These are phyloP conservation scores for Penicillium sp. DNA, from an alignment of 2,329 filamentous ascomycete species.

Conservation along the genomic window DNA sequence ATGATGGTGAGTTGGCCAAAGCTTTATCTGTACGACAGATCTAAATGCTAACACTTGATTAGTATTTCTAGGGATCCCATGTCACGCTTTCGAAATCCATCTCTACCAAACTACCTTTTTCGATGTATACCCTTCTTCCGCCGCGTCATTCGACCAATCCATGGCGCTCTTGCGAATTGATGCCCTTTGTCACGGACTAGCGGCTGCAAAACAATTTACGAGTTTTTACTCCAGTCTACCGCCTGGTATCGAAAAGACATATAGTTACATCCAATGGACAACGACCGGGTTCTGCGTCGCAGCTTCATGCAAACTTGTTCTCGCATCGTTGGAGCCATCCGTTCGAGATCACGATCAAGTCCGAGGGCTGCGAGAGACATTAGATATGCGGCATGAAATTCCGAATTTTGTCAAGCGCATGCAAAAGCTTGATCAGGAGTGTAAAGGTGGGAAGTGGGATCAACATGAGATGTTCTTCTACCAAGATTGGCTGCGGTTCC, in stretches of 20 bases:
- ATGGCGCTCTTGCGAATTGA: slow-evolving; percentile 2
- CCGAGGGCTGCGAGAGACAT: slow-evolving; percentile 3
- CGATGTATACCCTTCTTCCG: slow-evolving; percentile 9
- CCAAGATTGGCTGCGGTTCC: slow-evolving; percentile 7
- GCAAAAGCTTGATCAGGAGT: not conserved
- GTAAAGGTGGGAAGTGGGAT: slow-evolving; percentile 10
- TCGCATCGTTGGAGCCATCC: slow-evolving; percentile 9
- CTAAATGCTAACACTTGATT: not conserved
- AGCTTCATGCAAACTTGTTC: slow-evolving; percentile 12
- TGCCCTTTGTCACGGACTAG: slow-evolving; percentile 9
- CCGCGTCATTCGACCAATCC: not conserved
- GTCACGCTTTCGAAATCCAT: slow-evolving; percentile 8
- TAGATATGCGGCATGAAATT: slow-evolving; percentile 1
- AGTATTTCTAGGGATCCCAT: slow-evolving; percentile 3
- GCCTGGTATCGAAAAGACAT: slow-evolving; percentile 5
- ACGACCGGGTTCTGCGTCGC: slow-evolving; percentile 8
- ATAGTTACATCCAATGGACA: slow-evolving; percentile 10
- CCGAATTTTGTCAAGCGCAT: not conserved
- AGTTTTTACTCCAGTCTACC: slow-evolving; percentile 5
- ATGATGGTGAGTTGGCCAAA: slow-evolving; percentile 5
- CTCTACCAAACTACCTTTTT: slow-evolving; percentile 12
- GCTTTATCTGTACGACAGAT: not conserved
- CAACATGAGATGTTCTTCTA: slow-evolving; percentile 7
- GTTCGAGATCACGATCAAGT: slow-evolving; percentile 8
- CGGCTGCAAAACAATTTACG: slow-evolving; percentile 11